phyloP scores from a whole-genome alignment of 2,329 filamentous ascomycete species.

The Chalara sp. region DNA sequence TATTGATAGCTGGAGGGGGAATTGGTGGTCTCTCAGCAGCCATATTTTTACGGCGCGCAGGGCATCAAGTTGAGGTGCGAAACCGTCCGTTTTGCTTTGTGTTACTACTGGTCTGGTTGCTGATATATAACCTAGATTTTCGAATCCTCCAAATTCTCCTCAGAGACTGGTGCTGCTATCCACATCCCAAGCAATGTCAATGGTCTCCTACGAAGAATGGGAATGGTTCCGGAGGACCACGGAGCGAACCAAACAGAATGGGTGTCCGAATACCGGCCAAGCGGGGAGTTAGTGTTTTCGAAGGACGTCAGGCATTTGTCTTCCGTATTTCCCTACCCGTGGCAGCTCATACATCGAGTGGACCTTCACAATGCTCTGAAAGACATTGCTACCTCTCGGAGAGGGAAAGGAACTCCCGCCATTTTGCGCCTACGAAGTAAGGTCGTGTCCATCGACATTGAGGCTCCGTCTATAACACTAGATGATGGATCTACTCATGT shows the following conservation, averaged over 20 bases:
- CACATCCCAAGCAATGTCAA: slow-evolving; percentile 56
- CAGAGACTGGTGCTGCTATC: slow-evolving; percentile 54
- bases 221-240: slow-evolving; percentile 33
- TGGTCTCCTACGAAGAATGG: slow-evolving; percentile 42
- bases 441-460: slow-evolving; percentile 36
- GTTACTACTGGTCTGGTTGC: background rate
- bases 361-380: slow-evolving; percentile 47
- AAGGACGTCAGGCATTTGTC: slow-evolving; percentile 2
- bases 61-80: slow-evolving; percentile 14
- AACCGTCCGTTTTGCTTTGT: background rate
- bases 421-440: slow-evolving; percentile 33
- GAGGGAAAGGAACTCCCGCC: slow-evolving; percentile 5
- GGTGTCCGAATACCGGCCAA: slow-evolving; percentile 5
- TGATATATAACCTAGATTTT: slow-evolving; percentile 34
- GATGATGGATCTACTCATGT: slow-evolving; percentile 35
- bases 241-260: slow-evolving; percentile 25
- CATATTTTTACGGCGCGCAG: slow-evolving; percentile 31
- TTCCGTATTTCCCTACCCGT: slow-evolving; percentile 18
- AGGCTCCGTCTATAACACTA: slow-evolving; percentile 35
- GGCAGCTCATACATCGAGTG: slow-evolving; percentile 47
- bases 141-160: slow-evolving; percentile 49
- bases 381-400: slow-evolving; percentile 34
- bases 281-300: slow-evolving; percentile 4
- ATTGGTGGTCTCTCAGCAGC: slow-evolving; percentile 47
- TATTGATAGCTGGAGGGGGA: slow-evolving; percentile 28